Evolutionary conservation across 2,329 filamentous ascomycete genomes (phyloP).

Genomic region (Myriosclerotinia scirpicola): DNA sequence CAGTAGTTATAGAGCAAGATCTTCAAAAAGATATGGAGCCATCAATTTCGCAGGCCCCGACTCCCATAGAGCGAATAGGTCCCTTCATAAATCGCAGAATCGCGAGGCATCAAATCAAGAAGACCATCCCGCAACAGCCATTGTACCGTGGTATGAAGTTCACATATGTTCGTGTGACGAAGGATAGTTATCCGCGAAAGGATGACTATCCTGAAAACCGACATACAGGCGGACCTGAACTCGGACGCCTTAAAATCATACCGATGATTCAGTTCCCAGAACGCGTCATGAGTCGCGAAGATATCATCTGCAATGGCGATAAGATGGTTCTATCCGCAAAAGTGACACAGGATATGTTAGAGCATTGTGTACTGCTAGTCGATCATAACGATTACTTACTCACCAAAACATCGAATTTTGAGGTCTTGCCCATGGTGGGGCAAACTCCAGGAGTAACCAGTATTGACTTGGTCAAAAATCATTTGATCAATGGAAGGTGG

Average conservation of each 20-base stretch:
- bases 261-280: slow-evolving; percentile 11
- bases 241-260: slow-evolving; percentile 2
- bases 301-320: background rate
- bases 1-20: slow-evolving; percentile 7
- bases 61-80: background rate
- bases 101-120: slow-evolving; percentile 2
- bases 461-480: slow-evolving; percentile 3
- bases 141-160: background rate
- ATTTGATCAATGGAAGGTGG: slow-evolving; percentile 18
- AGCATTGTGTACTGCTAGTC: slow-evolving; percentile 1
- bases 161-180: background rate
- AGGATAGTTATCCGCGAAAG: slow-evolving; percentile 3
- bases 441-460: background rate
- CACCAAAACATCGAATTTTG: background rate
- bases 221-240: background rate
- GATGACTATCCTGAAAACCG: background rate
- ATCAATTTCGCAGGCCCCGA: background rate
- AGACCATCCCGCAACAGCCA: background rate
- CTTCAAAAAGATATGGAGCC: background rate
- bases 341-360: background rate
- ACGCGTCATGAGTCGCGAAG: background rate
- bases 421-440: background rate
- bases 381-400: slow-evolving; percentile 16
- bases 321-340: background rate
- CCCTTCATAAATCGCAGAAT: background rate